Percentiles rank a stretch among this genome's conserved stretches.
Conservation (phyloP, 768 basidiomycete genomes). For the Naganishia vishniacii region DNA sequence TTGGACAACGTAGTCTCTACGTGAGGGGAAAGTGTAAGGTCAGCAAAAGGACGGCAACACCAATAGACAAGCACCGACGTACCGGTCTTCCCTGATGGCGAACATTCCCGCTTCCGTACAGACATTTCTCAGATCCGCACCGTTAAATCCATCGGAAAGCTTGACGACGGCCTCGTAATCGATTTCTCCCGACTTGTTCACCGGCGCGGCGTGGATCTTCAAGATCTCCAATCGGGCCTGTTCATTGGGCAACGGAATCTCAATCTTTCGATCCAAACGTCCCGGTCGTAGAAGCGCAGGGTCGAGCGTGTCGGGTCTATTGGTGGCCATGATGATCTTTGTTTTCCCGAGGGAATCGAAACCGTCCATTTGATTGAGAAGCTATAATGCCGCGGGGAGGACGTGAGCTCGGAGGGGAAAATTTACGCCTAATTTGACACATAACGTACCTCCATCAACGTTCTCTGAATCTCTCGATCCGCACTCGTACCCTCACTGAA, state of each 20-base stretch:
- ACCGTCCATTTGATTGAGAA: constrained; percentile 98
- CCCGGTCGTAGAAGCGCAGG: constrained; percentile 94
- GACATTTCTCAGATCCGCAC: constrained; percentile 91
- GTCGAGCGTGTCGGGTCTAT: constrained; percentile 94
- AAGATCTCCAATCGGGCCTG: constrained; percentile 92
- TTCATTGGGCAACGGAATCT: constrained; percentile 95
- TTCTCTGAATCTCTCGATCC: constrained; percentile 96
- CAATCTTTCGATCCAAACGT: constrained; percentile 92
- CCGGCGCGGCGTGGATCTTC: constrained; percentile 90
- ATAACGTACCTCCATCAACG: constrained; percentile 88
- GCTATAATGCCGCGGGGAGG: constrained; percentile 51
- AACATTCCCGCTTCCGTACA: constrained; percentile 97
- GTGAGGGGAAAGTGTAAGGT: not conserved
- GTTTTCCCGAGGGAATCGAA: constrained; percentile 94
- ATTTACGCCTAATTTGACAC: too few species aligned
- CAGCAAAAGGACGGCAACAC: not conserved
- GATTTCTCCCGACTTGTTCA: constrained; percentile 90
- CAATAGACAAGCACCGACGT: constrained; percentile 31
- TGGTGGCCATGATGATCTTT: constrained; percentile 99
- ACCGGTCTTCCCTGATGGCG: constrained; percentile 93
- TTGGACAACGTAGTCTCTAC: constrained; percentile 85
- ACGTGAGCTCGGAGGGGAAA: too few species aligned
- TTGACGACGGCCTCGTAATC: constrained; percentile 98
- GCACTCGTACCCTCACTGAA: constrained; percentile 95
- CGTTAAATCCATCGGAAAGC: constrained; percentile 89